phyloP scores from a whole-genome alignment of 2,329 filamentous ascomycete genomes.

The Penicillium sp. region DNA sequence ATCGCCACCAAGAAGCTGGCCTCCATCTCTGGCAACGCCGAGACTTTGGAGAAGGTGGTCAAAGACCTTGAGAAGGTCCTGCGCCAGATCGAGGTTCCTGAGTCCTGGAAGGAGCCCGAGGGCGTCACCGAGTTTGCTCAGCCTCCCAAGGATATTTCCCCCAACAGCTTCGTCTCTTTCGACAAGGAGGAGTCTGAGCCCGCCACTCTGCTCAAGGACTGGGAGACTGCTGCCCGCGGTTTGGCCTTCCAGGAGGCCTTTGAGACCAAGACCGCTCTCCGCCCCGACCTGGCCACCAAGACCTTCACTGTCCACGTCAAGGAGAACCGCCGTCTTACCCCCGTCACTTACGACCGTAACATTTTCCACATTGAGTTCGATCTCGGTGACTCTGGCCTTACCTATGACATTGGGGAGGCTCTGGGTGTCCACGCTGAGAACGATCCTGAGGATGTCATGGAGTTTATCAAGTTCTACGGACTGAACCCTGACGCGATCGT shows the following conservation, averaged over 20 bases:
- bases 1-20: conserved; percentile 68
- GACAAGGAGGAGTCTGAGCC: conserved; percentile 73
- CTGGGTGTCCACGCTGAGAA: conserved; percentile 97
- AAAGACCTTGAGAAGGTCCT: conserved; percentile 68
- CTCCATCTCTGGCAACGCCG: conserved; percentile 58
- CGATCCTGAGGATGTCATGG: conserved; percentile 71
- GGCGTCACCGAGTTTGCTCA: conserved; percentile 40
- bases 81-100: conserved; percentile 72
- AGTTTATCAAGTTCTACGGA: conserved; percentile 89
- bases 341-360: conserved; percentile 87
- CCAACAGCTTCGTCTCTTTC: conserved; percentile 81
- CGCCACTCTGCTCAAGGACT: conserved; percentile 68
- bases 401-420: conserved; percentile 95
- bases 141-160: conserved; percentile 66
- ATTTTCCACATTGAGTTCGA: conserved; percentile 99
- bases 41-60: conserved; percentile 63
- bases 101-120: conserved; percentile 74
- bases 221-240: conserved; percentile 83
- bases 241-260: conserved; percentile 95
- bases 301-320: conserved; percentile 87
- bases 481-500: conserved; percentile 81
- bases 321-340: conserved; percentile 93
- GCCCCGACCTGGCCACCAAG: conserved; percentile 83
- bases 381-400: conserved; percentile 84
- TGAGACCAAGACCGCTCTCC: conserved; percentile 69